Conservation (phyloP, 2,329 filamentous ascomycete species). For the Claviceps spartinae region DNA sequence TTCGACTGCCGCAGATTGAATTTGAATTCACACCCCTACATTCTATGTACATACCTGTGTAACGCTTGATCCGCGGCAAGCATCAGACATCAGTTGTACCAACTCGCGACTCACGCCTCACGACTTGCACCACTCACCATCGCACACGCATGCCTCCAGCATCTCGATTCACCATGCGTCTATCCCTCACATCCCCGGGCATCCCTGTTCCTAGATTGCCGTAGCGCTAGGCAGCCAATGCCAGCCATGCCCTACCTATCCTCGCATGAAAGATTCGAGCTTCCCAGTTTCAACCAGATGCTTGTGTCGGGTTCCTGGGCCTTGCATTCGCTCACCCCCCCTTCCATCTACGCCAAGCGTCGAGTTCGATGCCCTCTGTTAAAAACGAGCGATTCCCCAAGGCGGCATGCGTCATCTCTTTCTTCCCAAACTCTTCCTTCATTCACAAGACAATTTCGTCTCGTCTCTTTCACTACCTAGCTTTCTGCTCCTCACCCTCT, state of each 20-base stretch:
- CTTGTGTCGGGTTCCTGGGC: conserved; percentile 7
- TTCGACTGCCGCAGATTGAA: too few relatives aligned
- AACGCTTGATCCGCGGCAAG: background rate
- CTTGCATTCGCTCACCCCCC: conserved; percentile 1
- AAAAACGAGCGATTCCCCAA: conserved; percentile 4
- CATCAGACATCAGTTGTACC: background rate
- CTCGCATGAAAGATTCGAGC: background rate
- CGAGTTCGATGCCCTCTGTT: conserved; percentile 5
- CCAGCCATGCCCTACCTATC: conserved; percentile 13
- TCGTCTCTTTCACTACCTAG: background rate
- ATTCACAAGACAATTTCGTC: background rate
- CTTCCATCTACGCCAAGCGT: background rate
- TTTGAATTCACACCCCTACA: background rate
- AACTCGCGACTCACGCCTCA: background rate
- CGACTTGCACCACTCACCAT: background rate
- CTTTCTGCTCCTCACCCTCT: conserved; percentile 1
- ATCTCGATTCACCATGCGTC: too few relatives aligned
- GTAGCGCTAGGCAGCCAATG: conserved; percentile 17
- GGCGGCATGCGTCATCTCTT: background rate
- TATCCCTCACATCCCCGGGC: background rate
- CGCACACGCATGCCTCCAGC: background rate
- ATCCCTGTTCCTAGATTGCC: conserved; percentile 4
- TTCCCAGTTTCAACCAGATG: conserved; percentile 5
- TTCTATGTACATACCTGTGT: too few relatives aligned
- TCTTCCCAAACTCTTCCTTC: background rate